Evolutionary conservation across 2,329 filamentous ascomycete species (phyloP).

Genomic region (Fusarium torreyae): DNA sequence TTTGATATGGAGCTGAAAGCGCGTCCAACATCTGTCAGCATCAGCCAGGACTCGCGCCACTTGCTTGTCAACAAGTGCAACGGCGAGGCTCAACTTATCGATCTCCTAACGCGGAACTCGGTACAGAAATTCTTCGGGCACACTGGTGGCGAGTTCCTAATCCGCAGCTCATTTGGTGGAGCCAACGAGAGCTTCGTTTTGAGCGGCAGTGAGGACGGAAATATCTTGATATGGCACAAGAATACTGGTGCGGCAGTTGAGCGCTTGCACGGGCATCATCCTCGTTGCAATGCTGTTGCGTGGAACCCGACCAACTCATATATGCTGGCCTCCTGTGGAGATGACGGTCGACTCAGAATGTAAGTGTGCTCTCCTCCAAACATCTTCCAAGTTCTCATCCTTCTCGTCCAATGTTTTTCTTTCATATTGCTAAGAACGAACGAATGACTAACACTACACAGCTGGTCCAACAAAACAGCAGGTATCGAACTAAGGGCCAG

Average conservation of each 20-base stretch:
- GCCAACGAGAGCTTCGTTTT: slow-evolving; percentile 93
- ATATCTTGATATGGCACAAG: slow-evolving; percentile 92
- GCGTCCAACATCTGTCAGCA: slow-evolving; percentile 82
- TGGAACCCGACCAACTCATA: slow-evolving; percentile 90
- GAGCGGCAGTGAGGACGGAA: slow-evolving; percentile 87
- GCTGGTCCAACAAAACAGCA: slow-evolving; percentile 51
- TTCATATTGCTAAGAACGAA: not conserved
- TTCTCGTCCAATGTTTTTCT: too few relatives aligned
- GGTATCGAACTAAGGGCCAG: slow-evolving; percentile 44
- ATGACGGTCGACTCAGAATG: slow-evolving; percentile 89
- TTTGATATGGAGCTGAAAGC: slow-evolving; percentile 77
- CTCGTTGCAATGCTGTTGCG: slow-evolving; percentile 86
- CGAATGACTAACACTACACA: slow-evolving; percentile 26
- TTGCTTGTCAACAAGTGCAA: slow-evolving; percentile 87
- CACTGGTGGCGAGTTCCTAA: slow-evolving; percentile 81
- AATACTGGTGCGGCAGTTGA: slow-evolving; percentile 83
- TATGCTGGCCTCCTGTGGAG: slow-evolving; percentile 92
- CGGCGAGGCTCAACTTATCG: slow-evolving; percentile 83
- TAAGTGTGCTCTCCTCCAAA: slow-evolving; percentile 63
- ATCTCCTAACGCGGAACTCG: slow-evolving; percentile 80
- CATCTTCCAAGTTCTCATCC: too few relatives aligned
- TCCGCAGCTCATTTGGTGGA: slow-evolving; percentile 88
- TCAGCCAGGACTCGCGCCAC: slow-evolving; percentile 85
- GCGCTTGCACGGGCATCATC: slow-evolving; percentile 80
- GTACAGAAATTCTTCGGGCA: slow-evolving; percentile 84